Evolutionary conservation across 2,329 filamentous ascomycete species (phyloP).

Genomic region (Westerdykella ornata): DNA sequence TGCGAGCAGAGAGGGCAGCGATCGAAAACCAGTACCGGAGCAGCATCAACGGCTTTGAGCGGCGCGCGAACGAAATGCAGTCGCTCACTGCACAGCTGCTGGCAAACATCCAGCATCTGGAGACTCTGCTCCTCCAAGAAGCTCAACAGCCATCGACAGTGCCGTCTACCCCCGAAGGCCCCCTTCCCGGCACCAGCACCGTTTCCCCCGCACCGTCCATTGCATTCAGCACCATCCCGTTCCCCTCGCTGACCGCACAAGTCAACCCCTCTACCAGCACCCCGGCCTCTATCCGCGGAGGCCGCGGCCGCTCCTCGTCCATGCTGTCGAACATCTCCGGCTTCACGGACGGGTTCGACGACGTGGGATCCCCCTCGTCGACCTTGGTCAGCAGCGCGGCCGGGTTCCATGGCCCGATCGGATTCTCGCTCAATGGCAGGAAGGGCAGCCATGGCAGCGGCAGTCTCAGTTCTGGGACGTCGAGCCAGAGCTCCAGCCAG

Average conservation of each 20-base stretch:
- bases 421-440: conserved; percentile 18
- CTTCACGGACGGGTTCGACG: conserved; percentile 44
- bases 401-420: conserved; percentile 28
- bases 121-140: conserved; percentile 38
- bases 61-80: conserved; percentile 36
- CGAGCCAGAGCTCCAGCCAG: conserved; percentile 35
- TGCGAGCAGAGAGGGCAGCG: conserved; percentile 30
- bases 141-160: conserved; percentile 34
- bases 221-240: conserved; percentile 35
- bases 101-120: conserved; percentile 35
- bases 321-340: conserved; percentile 49
- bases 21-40: conserved; percentile 36
- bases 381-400: conserved; percentile 33
- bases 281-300: conserved; percentile 31
- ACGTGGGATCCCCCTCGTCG: conserved; percentile 22
- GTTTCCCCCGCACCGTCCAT: conserved; percentile 31
- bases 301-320: conserved; percentile 45
- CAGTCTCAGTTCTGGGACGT: conserved; percentile 40
- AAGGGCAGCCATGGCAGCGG: conserved; percentile 47
- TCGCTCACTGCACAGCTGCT: conserved; percentile 31
- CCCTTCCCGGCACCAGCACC: conserved; percentile 48
- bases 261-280: conserved; percentile 19
- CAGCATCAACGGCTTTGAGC: conserved; percentile 35
- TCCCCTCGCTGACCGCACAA: conserved; percentile 27
- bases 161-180: conserved; percentile 54